These are phyloP conservation scores for Vaccinium darrowii DNA, from an alignment of 148 eudicot genomes.

Conservation along the genomic window DNA sequence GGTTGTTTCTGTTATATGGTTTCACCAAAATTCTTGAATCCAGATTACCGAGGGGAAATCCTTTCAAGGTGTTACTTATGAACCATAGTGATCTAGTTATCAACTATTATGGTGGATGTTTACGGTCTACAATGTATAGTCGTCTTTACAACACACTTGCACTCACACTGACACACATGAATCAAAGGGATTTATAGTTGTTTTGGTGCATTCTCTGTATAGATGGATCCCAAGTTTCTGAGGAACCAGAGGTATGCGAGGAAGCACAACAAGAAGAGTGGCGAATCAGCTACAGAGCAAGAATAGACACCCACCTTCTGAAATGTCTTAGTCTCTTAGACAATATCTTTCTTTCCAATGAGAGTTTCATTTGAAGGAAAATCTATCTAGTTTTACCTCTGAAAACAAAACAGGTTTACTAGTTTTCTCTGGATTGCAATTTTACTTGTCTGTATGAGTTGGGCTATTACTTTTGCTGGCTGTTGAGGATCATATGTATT, in stretches of 20 bases:
- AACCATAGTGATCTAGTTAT: background rate
- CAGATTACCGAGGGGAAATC: background rate
- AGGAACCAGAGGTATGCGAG: conserved; percentile 96
- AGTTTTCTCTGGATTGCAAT: background rate
- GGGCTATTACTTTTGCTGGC: too few relatives aligned
- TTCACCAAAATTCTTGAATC: background rate
- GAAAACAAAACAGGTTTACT: background rate
- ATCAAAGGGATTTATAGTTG: background rate
- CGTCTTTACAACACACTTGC: background rate
- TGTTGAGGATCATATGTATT: too few relatives aligned
- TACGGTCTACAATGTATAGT: background rate
- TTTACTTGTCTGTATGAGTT: too few relatives aligned
- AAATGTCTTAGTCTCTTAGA: background rate
- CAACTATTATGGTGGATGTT: background rate
- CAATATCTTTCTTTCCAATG: too few relatives aligned
- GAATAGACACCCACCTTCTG: conserved; percentile 36
- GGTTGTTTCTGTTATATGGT: background rate
- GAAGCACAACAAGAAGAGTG: conserved; percentile 81
- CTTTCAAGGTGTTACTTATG: background rate
- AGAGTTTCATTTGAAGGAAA: too few relatives aligned
- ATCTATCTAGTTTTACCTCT: too few relatives aligned
- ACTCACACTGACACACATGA: background rate
- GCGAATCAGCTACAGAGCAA: conserved; percentile 45
- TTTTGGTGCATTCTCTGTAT: background rate
- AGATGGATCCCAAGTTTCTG: conserved; percentile 93